Conservation (phyloP, 2,329 filamentous ascomycete species). For the Fusarium metavorans region DNA sequence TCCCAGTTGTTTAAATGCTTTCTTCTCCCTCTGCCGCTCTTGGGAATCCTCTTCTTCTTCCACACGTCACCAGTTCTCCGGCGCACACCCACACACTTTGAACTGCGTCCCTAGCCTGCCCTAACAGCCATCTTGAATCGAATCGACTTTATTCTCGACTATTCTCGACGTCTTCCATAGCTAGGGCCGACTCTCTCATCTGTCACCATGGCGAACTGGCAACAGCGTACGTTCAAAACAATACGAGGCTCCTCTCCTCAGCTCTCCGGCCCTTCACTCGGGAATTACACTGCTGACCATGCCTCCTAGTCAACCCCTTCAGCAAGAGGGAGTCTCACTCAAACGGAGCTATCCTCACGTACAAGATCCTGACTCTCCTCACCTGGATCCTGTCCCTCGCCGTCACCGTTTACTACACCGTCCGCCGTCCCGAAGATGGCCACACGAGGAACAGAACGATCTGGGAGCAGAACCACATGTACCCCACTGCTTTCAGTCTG, state of each 20-base stretch:
- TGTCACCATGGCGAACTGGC: conserved; percentile 47
- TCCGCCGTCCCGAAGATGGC: conserved; percentile 73
- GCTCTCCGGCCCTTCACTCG: background rate
- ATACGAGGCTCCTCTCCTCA: background rate
- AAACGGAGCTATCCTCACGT: conserved; percentile 71
- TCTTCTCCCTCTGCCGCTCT: conserved; percentile 17
- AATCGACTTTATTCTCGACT: conserved; percentile 3
- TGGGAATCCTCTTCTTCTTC: conserved; percentile 6
- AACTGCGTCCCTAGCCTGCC: background rate
- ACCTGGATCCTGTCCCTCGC: conserved; percentile 81
- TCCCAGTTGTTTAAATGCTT: conserved; percentile 42
- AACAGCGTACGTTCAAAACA: conserved; percentile 41
- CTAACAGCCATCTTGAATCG: conserved; percentile 1
- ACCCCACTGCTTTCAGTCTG: conserved; percentile 80
- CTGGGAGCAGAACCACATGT: conserved; percentile 78
- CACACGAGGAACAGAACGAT: conserved; percentile 71
- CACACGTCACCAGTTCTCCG: conserved; percentile 14
- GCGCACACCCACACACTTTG: conserved; percentile 9
- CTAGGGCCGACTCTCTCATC: background rate
- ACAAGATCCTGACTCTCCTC: conserved; percentile 80
- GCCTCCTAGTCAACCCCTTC: conserved; percentile 78
- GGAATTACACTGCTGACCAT: conserved; percentile 18
- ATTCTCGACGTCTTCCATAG: background rate
- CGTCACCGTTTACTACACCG: conserved; percentile 79
- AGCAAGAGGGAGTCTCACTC: conserved; percentile 75